Evolutionary conservation across 768 basidiomycete genomes (phyloP).

Genomic region (Mycena vulgaris): DNA sequence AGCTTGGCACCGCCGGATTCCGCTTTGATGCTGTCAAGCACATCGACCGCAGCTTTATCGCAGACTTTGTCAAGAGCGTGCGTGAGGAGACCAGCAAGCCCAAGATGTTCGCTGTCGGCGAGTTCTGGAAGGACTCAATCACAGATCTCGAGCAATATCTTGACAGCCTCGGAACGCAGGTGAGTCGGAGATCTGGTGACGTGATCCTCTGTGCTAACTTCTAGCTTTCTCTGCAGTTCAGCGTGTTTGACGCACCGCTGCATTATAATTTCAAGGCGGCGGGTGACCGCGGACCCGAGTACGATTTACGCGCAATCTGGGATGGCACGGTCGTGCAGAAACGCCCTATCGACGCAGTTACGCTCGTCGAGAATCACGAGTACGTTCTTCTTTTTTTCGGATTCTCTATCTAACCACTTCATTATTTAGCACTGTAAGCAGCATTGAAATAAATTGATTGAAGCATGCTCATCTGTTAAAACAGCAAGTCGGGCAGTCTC

Average conservation of each 20-base stretch:
- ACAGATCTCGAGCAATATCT: conserved; percentile 45
- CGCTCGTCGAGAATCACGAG: conserved; percentile 79
- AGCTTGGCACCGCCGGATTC: conserved; percentile 43
- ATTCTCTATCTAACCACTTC: neutral
- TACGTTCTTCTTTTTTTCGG: conserved; percentile 47
- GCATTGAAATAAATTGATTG: neutral
- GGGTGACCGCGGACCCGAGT: conserved; percentile 66
- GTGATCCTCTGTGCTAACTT: neutral
- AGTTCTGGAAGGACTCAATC: conserved; percentile 60
- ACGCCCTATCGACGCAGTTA: conserved; percentile 77
- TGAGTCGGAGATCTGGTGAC: neutral
- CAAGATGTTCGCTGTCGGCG: conserved; percentile 60
- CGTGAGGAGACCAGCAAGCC: conserved; percentile 52
- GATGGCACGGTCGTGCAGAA: conserved; percentile 68
- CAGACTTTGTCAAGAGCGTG: conserved; percentile 54
- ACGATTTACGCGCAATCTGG: conserved; percentile 73
- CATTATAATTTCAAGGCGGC: conserved; percentile 77
- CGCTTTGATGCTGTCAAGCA: conserved; percentile 64
- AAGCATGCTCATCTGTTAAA: neutral
- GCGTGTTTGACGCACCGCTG: conserved; percentile 79
- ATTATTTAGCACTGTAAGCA: conserved; percentile 16
- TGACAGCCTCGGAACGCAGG: conserved; percentile 43
- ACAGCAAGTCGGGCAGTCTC: conserved; percentile 71
- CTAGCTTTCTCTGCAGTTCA: conserved; percentile 54
- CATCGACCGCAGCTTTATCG: conserved; percentile 49